A percentile compares a stretch with the other conserved stretches of the same genome.
Conservation (phyloP, 1,139 yeast genomes). For the Protomyces inundatus region DNA sequence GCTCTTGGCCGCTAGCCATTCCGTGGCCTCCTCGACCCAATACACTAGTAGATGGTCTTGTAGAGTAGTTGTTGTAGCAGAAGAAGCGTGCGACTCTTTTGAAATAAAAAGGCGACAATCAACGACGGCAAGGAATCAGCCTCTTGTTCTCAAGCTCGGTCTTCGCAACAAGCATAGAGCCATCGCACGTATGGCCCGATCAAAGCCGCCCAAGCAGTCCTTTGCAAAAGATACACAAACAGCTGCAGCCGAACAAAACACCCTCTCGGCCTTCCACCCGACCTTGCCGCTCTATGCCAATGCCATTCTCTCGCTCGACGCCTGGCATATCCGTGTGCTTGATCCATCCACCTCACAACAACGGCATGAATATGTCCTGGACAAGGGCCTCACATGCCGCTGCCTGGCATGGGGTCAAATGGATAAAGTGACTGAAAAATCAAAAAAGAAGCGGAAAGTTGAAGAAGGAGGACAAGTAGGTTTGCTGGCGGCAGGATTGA, state of each 20-base stretch:
- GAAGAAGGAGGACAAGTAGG: conserved; percentile 38
- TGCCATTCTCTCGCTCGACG: conserved; percentile 64
- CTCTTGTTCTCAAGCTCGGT: too few relatives aligned
- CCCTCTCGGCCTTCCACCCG: conserved; percentile 47
- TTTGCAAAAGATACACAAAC: conserved; percentile 19
- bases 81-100: too few relatives aligned
- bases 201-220: conserved; percentile 25
- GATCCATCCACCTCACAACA: conserved; percentile 50
- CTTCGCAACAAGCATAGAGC: too few relatives aligned
- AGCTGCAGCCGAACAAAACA: not conserved
- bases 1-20: not conserved
- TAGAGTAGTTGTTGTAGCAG: too few relatives aligned
- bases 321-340: conserved; percentile 62
- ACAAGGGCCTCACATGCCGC: conserved; percentile 52
- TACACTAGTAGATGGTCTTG: too few relatives aligned
- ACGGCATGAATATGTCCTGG: conserved; percentile 47
- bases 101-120: too few relatives aligned
- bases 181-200: conserved; percentile 1
- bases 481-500: conserved; percentile 59
- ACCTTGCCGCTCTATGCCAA: conserved; percentile 59
- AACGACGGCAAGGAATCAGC: too few relatives aligned
- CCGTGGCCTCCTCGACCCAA: too few relatives aligned
- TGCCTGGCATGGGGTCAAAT: conserved; percentile 52
- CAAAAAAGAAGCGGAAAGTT: conserved; percentile 39
- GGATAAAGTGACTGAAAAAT: conserved; percentile 32